These are phyloP conservation scores for Populus tomentosa DNA, from an alignment of 441 rosid genomes.

Conservation along the genomic window DNA sequence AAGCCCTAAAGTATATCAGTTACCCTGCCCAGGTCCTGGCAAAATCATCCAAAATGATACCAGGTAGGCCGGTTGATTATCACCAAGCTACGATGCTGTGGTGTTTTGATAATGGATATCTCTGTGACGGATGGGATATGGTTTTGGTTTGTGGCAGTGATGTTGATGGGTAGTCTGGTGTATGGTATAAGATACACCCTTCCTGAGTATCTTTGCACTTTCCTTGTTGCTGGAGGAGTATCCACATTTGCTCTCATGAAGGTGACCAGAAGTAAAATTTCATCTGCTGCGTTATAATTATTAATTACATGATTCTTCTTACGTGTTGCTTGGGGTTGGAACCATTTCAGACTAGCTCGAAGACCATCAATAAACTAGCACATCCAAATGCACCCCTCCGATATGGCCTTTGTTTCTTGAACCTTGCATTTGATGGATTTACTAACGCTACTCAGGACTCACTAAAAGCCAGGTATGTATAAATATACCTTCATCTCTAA, in stretches of 20 bases:
- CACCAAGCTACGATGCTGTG: not conserved
- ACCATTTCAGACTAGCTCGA: slow-evolving; percentile 73
- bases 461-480: slow-evolving; percentile 54
- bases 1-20: slow-evolving; percentile 91
- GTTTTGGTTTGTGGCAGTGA: slow-evolving; percentile 49
- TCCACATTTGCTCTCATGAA: slow-evolving; percentile 78
- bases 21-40: slow-evolving; percentile 99
- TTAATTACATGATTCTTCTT: not conserved
- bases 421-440: slow-evolving; percentile 94
- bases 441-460: slow-evolving; percentile 98
- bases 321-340: not conserved
- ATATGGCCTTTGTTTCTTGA: slow-evolving; percentile 80
- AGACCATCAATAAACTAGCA: slow-evolving; percentile 87
- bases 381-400: slow-evolving; percentile 96
- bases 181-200: slow-evolving; percentile 82
- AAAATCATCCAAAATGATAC: slow-evolving; percentile 97
- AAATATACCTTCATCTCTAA: not conserved
- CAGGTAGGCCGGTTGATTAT: slow-evolving; percentile 37
- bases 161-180: slow-evolving; percentile 85
- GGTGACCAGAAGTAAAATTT: slow-evolving; percentile 34
- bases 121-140: no score
- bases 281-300: not conserved
- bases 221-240: slow-evolving; percentile 97
- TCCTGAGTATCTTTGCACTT: slow-evolving; percentile 73
- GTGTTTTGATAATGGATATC: no score